These are phyloP conservation scores for Lentinula raphanica DNA, from an alignment of 768 basidiomycete genomes.

Conservation along the genomic window DNA sequence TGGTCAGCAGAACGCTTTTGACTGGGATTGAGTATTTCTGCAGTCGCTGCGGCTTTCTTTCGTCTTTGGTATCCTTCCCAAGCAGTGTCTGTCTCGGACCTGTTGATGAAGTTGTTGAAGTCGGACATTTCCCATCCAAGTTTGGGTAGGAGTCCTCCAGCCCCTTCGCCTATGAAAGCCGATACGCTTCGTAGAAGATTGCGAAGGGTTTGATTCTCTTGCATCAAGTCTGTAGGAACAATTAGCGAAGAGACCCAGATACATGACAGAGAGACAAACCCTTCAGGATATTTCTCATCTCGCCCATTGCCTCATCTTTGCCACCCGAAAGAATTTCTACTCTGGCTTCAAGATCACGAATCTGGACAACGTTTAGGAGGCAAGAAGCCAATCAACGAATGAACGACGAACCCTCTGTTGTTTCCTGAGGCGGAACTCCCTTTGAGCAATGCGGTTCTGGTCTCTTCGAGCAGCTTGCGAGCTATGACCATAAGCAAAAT, in stretches of 20 bases:
- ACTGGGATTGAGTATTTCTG: constrained; percentile 17
- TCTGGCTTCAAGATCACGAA: constrained; percentile 90
- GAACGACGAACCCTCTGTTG: constrained; percentile 61
- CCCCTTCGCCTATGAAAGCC: constrained; percentile 82
- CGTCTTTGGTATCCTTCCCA: constrained; percentile 83
- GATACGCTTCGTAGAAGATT: constrained; percentile 71
- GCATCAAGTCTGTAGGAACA: constrained; percentile 63
- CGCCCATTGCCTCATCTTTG: constrained; percentile 81
- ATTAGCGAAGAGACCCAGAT: neutral
- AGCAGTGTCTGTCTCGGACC: constrained; percentile 88
- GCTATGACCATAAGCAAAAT: constrained; percentile 33
- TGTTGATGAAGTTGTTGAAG: constrained; percentile 78
- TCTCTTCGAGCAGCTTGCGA: constrained; percentile 85
- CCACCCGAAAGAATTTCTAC: constrained; percentile 93
- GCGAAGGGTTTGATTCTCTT: constrained; percentile 83
- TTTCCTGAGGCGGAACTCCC: constrained; percentile 88
- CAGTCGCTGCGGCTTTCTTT: constrained; percentile 37
- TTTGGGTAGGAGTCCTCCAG: constrained; percentile 70
- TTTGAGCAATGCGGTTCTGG: constrained; percentile 89
- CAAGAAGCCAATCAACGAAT: neutral
- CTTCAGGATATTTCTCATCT: constrained; percentile 78
- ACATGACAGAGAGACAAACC: constrained; percentile 32
- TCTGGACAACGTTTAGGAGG: constrained; percentile 40
- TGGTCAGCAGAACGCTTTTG: constrained; percentile 53
- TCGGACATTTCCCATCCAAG: constrained; percentile 75